A percentile compares a stretch with the other conserved stretches of the same genome.
These are phyloP conservation scores for Saturnispora serradocipensis DNA, from an alignment of 805 yeast genomes.

Conservation along the genomic window DNA sequence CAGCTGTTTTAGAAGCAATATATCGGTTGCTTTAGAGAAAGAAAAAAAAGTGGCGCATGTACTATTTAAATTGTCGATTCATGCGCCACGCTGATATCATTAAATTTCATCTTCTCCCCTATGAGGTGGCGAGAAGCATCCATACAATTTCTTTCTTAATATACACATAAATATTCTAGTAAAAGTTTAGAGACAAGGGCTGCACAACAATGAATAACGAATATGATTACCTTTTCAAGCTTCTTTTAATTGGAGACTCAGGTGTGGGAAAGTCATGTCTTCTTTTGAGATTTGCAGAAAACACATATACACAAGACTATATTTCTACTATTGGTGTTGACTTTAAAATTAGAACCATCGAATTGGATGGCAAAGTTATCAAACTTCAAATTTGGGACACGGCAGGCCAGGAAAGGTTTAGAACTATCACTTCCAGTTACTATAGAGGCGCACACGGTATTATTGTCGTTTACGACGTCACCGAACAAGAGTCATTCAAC, in stretches of 20 bases:
- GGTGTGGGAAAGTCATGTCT: conserved; percentile 98
- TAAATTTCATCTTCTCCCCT: neutral
- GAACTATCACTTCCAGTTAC: conserved; percentile 95
- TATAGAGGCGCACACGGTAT: conserved; percentile 99
- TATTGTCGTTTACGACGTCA: conserved; percentile 94
- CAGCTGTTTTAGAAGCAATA: neutral
- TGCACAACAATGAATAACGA: conserved; percentile 64
- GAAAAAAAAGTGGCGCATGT: neutral
- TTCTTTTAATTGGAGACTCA: conserved; percentile 92
- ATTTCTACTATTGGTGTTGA: conserved; percentile 98
- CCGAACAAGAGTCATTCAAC: conserved; percentile 93
- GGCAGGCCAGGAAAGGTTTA: conserved; percentile 97
- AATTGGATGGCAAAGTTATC: conserved; percentile 93
- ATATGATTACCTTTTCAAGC: conserved; percentile 95
- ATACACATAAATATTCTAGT: neutral
- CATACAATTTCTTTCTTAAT: neutral
- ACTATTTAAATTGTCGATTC: no score
- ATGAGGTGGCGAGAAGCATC: neutral
- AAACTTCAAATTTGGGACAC: conserved; percentile 99
- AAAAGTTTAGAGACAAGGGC: neutral
- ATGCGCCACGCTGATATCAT: neutral
- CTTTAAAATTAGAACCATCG: conserved; percentile 81
- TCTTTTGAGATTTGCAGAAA: conserved; percentile 91
- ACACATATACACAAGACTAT: conserved; percentile 93
- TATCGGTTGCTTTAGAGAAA: neutral